These are phyloP conservation scores for Claviceps purpurea DNA, from an alignment of 2,329 filamentous ascomycete species.

Conservation along the genomic window DNA sequence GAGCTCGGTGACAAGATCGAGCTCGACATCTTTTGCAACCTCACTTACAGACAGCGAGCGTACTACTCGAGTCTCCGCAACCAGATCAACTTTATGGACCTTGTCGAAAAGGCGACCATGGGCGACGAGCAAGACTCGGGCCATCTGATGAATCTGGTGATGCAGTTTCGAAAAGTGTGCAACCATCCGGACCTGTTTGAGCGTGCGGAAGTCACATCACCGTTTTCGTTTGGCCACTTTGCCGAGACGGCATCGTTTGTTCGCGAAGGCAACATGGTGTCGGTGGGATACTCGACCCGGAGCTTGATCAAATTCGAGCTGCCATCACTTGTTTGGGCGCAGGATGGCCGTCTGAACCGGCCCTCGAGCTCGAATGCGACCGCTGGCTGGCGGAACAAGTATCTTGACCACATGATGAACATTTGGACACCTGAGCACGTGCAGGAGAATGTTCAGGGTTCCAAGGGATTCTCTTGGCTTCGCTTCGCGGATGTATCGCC, in stretches of 20 bases:
- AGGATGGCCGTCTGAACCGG: constrained; percentile 62
- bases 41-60: constrained; percentile 89
- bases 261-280: constrained; percentile 68
- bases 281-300: constrained; percentile 76
- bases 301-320: constrained; percentile 76
- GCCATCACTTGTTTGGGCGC: constrained; percentile 70
- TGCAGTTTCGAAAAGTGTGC: constrained; percentile 99
- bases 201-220: constrained; percentile 79
- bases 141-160: constrained; percentile 96
- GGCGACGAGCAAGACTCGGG: constrained; percentile 92
- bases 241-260: constrained; percentile 93
- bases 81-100: constrained; percentile 96
- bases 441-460: constrained; percentile 43
- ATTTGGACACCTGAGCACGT: constrained; percentile 79
- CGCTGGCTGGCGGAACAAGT: constrained; percentile 70
- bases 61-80: constrained; percentile 88
- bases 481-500: constrained; percentile 71
- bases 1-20: constrained; percentile 99
- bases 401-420: constrained; percentile 72
- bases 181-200: constrained; percentile 97
- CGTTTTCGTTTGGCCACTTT: constrained; percentile 72
- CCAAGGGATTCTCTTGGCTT: constrained; percentile 73
- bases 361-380: constrained; percentile 57
- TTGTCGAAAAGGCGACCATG: constrained; percentile 91
- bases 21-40: constrained; percentile 86